Percentiles rank a stretch among this genome's conserved stretches.
These are phyloP conservation scores for Nannizziopsis arthrosporioides DNA, from an alignment of 2,329 filamentous ascomycete genomes.

Conservation along the genomic window DNA sequence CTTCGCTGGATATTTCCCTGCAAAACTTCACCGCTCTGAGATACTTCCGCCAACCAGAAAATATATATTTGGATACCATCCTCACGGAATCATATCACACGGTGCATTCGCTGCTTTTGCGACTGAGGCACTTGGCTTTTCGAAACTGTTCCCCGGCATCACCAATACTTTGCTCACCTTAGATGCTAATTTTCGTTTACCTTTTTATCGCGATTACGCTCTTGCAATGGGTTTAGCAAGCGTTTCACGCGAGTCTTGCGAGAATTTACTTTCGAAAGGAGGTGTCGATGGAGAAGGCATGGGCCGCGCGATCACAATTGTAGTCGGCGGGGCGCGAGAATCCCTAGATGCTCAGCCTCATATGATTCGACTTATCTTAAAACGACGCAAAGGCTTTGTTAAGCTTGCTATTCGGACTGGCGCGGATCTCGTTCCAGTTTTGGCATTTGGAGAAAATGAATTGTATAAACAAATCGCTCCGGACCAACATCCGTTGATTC, in stretches of 20 bases:
- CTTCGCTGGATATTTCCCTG: slow-evolving; percentile 88
- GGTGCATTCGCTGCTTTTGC: slow-evolving; percentile 88
- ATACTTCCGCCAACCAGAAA: slow-evolving; percentile 69
- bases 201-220: slow-evolving; percentile 90
- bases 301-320: slow-evolving; percentile 93
- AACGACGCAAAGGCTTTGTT: slow-evolving; percentile 79
- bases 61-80: slow-evolving; percentile 96
- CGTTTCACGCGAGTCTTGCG: slow-evolving; percentile 83
- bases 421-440: slow-evolving; percentile 84
- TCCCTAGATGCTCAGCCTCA: slow-evolving; percentile 78
- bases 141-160: slow-evolving; percentile 81
- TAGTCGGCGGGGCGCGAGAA: slow-evolving; percentile 83
- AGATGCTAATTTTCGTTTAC: slow-evolving; percentile 91
- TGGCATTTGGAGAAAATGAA: slow-evolving; percentile 92
- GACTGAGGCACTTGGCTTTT: slow-evolving; percentile 80
- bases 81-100: slow-evolving; percentile 93
- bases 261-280: slow-evolving; percentile 72
- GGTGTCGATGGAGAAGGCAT: slow-evolving; percentile 68
- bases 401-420: slow-evolving; percentile 85
- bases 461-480: slow-evolving; percentile 82
- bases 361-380: slow-evolving; percentile 63
- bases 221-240: slow-evolving; percentile 75
- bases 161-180: slow-evolving; percentile 87
- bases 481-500: slow-evolving; percentile 63
- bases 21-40: slow-evolving; percentile 71